Evolutionary conservation across 306 rosid species (phyloP).

Genomic region (Erythrophleum fordii): DNA sequence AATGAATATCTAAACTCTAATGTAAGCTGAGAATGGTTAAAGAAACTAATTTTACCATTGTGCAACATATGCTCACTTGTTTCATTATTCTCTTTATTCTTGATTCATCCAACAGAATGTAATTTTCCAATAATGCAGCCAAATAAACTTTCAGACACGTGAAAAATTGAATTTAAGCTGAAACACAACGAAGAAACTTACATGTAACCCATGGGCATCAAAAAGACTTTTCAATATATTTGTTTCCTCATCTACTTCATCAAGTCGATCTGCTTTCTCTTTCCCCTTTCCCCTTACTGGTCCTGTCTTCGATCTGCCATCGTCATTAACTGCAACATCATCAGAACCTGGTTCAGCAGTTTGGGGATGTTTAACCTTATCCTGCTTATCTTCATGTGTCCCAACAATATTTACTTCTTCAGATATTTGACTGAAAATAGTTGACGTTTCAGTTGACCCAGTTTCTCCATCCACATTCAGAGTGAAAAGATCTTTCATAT

Average conservation of each 20-base stretch:
- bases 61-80: constrained; percentile 27
- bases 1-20: constrained; percentile 26
- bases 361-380: constrained; percentile 39
- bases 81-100: constrained; percentile 28
- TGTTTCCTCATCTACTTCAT: constrained; percentile 70
- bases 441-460: constrained; percentile 87
- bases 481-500: constrained; percentile 94
- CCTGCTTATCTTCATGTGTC: constrained; percentile 55
- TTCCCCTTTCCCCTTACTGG: constrained; percentile 58
- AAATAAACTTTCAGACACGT: constrained; percentile 26
- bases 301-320: constrained; percentile 41
- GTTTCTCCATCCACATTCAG: constrained; percentile 72
- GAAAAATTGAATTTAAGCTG: constrained; percentile 24
- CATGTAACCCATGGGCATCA: constrained; percentile 90
- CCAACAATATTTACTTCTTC: constrained; percentile 71
- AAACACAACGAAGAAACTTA: constrained; percentile 50
- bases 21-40: constrained; percentile 12
- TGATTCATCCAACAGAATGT: constrained; percentile 16
- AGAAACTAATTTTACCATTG: not conserved
- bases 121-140: constrained; percentile 20
- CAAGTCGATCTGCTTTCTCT: constrained; percentile 59
- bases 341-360: constrained; percentile 38
- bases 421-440: constrained; percentile 77
- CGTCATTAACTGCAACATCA: constrained; percentile 44
- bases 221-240: constrained; percentile 77